Base-by-base conservation (phyloP, 163 green algal genomes). In the Scenedesmus sp. region DNA sequence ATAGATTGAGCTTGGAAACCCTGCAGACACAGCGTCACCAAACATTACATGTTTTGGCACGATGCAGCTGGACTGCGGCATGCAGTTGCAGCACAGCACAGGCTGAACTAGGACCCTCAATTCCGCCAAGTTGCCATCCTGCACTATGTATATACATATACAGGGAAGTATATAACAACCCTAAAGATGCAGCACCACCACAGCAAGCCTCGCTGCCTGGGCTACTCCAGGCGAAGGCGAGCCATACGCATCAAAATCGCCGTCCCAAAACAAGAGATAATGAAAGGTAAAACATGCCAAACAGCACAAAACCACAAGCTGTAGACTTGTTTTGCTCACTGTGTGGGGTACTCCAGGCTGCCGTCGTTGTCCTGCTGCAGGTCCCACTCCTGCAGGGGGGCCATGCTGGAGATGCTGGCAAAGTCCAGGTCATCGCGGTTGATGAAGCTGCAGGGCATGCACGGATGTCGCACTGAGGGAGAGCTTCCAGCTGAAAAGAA, bases 391-490 rank as follows among this genome's bases (percentile, higher is more conserved):
- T 98, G 96, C 66, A 97, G 92, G 3, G 97, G 90, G 15, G 95
- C 84, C 94, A 98, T 82, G 23, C 95, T 87, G 3, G 87, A 60
- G 12, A 95, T 97, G 3, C 90, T 90, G 0, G 76, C 85, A 93
- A 99, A 99, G 93, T 99, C 98, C 18, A 99, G 92, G 86, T 99
- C 96, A 74, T 99, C 96, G 0, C 97, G 91, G 89, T 99, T 99
- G 52, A 96, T 95, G 87, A 96, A 99, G 55, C 93, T 96, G 94
- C 12, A 56, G n/a, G n/a, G 34, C 34, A 46, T 46, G 34, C 34
- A 46, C 34, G 34, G 34, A 46, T 46, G 34, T 46, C 34, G 34
- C 0, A 46, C 34, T 46, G 34, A 46, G 34, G 34, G 34, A 46
- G 34, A 46, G 34, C 34, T 46, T 46, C 34, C 34, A 46, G 34